phyloP scores from a whole-genome alignment of 768 basidiomycete genomes.

The Suillus paluster region DNA sequence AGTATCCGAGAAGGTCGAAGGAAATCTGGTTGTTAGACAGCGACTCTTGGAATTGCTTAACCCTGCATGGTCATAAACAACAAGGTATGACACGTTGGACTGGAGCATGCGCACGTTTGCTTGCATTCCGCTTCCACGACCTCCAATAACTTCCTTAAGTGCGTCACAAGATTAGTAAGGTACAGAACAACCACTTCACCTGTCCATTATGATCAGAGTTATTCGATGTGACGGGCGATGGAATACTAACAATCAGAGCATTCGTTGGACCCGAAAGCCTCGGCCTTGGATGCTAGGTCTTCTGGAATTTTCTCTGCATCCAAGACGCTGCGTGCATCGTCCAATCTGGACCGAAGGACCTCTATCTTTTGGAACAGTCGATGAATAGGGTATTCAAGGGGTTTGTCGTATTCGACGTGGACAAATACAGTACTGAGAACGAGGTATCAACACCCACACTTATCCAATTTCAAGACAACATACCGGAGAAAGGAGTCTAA shows the following conservation, averaged over 20 bases:
- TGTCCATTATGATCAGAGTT: not conserved
- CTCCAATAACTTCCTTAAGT: not conserved
- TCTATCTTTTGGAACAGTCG: conserved; percentile 1
- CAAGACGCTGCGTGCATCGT: not conserved
- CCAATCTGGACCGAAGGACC: not conserved
- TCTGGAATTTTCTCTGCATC: not conserved
- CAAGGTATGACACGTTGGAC: not conserved
- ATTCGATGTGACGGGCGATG: not conserved
- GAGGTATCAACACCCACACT: not conserved
- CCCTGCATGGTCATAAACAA: not conserved
- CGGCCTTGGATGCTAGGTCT: not conserved
- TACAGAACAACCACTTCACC: not conserved
- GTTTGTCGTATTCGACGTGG: not conserved
- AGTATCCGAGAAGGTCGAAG: conserved; percentile 4
- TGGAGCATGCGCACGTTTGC: not conserved
- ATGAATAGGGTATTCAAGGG: not conserved
- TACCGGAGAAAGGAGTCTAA: conserved; percentile 4
- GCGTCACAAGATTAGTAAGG: not conserved
- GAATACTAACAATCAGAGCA: not conserved
- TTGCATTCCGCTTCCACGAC: conserved; percentile 2
- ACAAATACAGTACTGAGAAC: not conserved
- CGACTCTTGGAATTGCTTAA: not conserved
- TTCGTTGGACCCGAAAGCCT: not conserved
- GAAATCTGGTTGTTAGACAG: conserved; percentile 1
- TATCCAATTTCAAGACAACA: not conserved